Conservation (phyloP, 495 filamentous ascomycete species). For the Haplographium delicatum region DNA sequence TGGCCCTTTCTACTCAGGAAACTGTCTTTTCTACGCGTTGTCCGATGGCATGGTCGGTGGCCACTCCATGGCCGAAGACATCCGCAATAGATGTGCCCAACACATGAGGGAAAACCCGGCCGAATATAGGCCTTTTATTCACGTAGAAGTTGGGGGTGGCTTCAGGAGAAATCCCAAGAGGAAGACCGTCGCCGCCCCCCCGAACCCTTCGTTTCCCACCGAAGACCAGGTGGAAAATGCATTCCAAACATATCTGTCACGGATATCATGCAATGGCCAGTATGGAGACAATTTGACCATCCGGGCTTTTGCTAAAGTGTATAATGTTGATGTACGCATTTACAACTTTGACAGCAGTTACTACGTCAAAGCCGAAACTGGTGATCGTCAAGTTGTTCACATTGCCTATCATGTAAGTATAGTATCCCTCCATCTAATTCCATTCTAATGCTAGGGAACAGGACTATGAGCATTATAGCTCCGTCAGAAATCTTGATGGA, state of each 20-base stretch:
- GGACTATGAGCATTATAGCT: slow-evolving; percentile 72
- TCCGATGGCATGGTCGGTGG: slow-evolving; percentile 69
- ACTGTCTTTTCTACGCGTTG: slow-evolving; percentile 74
- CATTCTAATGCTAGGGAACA: too few species aligned
- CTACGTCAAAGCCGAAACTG: slow-evolving; percentile 38
- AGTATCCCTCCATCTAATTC: too few species aligned
- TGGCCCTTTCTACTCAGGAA: slow-evolving; percentile 41
- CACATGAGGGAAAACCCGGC: slow-evolving; percentile 56
- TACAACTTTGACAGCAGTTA: slow-evolving; percentile 38
- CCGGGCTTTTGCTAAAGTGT: slow-evolving; percentile 59
- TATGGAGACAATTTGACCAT: slow-evolving; percentile 74
- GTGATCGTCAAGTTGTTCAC: slow-evolving; percentile 42
- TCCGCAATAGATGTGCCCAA: slow-evolving; percentile 55
- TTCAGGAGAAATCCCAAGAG: slow-evolving; percentile 60
- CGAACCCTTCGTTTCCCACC: slow-evolving; percentile 33
- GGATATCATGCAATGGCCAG: slow-evolving; percentile 56
- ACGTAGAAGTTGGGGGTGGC: slow-evolving; percentile 45
- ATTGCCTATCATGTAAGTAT: slow-evolving; percentile 68
- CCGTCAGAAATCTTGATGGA: slow-evolving; percentile 57
- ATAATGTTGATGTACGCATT: slow-evolving; percentile 58
- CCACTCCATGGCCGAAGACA: slow-evolving; percentile 50
- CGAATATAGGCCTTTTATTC: slow-evolving; percentile 65
- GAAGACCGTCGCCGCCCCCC: slow-evolving; percentile 45
- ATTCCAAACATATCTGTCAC: slow-evolving; percentile 56
- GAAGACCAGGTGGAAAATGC: slow-evolving; percentile 54